Base-by-base conservation (phyloP, 2,329 filamentous ascomycete genomes). In the Fusarium subtropicale region DNA sequence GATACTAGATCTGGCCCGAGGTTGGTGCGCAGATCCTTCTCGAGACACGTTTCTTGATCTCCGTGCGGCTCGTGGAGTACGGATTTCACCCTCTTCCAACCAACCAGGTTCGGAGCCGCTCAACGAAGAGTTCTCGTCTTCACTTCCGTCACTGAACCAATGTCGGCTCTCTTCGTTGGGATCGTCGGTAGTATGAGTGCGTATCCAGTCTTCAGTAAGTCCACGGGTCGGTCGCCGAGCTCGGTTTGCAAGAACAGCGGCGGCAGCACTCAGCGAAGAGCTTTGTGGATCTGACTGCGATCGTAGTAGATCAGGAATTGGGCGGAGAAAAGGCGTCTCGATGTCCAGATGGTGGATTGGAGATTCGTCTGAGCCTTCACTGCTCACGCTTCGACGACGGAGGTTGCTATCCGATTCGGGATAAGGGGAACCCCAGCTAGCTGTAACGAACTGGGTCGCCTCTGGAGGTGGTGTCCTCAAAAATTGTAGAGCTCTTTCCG, bases 351-450 rank as follows among this genome's bases (percentile, higher is more conserved):
- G 86, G 68, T 90, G 88, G 66, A 90, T 83, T 1, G 85, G 87
- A 45, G 84, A 87, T 66, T 87, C 87, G 73, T 88, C 87, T 4
- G 87, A 90, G 60, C 80, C 80, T 72, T 85, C 87, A 78, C 87
- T 90, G 76, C 86, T 86, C 69, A 84, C 82, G 72, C 86, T 88
- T 66, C 82, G 80, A 56, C 80, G 80, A 54, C 84, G 84, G 56
- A 85, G 81, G 64, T 85, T 79, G 71, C 78, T 79, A 60, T 87
- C 91, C 39, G 90, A 86, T 66, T 86, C 86, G 57, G 92, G 90
- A 81, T 97, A 97, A 24, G 94, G 94, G 56, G 94, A 97, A 59
- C 94, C 94, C 94, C 94, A 97, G 78, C 91, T 94, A 50, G 93
- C 91, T 47, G 93, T 96, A 64, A 85, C 85, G 78, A 87, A 89